Evolutionary conservation across 306 rosid genomes (phyloP).

Genomic region (Lathyrus sativus): DNA sequence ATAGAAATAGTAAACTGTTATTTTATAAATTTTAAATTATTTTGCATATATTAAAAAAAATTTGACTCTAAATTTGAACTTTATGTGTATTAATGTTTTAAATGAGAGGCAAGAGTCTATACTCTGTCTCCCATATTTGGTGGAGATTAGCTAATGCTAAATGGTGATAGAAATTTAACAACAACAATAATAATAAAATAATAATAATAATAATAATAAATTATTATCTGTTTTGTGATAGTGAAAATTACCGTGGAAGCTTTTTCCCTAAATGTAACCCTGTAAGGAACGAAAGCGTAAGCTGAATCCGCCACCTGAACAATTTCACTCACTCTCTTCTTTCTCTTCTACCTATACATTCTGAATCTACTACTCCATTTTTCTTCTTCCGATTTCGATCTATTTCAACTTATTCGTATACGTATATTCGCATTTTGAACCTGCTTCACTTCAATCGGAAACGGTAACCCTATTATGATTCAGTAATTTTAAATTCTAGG

Average conservation of each 20-base stretch:
- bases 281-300: neutral
- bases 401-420: neutral
- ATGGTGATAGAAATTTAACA: too few species aligned
- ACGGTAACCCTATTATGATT: neutral
- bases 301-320: neutral
- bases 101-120: too few species aligned
- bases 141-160: too few species aligned
- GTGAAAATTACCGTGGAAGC: neutral
- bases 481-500: slow-evolving; percentile 7
- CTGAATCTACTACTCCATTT: neutral
- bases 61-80: too few species aligned
- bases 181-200: too few species aligned
- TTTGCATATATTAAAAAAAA: too few species aligned
- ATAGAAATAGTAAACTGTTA: too few species aligned
- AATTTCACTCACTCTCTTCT: neutral
- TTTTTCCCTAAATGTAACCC: neutral
- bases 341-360: neutral
- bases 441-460: neutral
- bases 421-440: neutral
- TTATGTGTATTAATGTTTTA: too few species aligned
- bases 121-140: too few species aligned
- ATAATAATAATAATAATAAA: too few species aligned
- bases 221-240: neutral
- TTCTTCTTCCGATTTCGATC: neutral
- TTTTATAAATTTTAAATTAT: too few species aligned